These are phyloP conservation scores for Naganishia sp. DNA, from an alignment of 1,284 basidiomycete species.

Conservation along the genomic window DNA sequence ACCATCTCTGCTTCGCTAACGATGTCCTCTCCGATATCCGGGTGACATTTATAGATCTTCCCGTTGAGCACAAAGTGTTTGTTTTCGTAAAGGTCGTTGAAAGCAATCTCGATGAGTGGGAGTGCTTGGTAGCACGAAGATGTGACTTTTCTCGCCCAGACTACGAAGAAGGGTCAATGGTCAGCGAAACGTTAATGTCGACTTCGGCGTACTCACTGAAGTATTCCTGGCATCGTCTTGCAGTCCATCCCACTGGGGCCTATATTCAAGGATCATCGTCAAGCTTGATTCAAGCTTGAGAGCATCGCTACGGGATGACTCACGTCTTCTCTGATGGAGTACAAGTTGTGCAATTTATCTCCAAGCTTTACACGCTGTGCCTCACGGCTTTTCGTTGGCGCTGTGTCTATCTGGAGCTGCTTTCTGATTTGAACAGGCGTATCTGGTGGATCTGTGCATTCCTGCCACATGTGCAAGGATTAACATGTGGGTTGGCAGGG, in stretches of 20 bases:
- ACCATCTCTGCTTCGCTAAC: slow-evolving; percentile 20
- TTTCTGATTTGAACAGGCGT: slow-evolving; percentile 48
- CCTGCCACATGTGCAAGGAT: slow-evolving; percentile 33
- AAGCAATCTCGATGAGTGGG: slow-evolving; percentile 19
- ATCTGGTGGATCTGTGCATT: slow-evolving; percentile 49
- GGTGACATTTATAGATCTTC: slow-evolving; percentile 33
- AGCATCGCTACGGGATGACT: too few relatives aligned
- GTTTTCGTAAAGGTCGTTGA: slow-evolving; percentile 28
- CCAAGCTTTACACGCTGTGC: slow-evolving; percentile 55
- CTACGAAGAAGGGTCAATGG: slow-evolving; percentile 4
- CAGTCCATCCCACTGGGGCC: slow-evolving; percentile 50
- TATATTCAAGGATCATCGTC: too few relatives aligned
- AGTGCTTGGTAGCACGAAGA: slow-evolving; percentile 39
- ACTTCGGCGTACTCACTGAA: slow-evolving; percentile 38
- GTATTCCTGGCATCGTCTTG: slow-evolving; percentile 50
- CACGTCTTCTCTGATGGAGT: slow-evolving; percentile 47
- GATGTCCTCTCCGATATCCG: slow-evolving; percentile 20
- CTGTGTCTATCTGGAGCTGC: slow-evolving; percentile 51
- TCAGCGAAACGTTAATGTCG: background rate
- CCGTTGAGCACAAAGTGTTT: slow-evolving; percentile 29
- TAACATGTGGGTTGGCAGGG: too few relatives aligned
- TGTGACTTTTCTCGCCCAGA: slow-evolving; percentile 55
- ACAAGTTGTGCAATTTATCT: slow-evolving; percentile 55
- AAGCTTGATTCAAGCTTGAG: too few relatives aligned
- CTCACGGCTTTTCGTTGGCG: slow-evolving; percentile 47